These are phyloP conservation scores for Tetrahymena thermophila DNA, from an alignment of 73 alveolate genomes.

Conservation along the genomic window DNA sequence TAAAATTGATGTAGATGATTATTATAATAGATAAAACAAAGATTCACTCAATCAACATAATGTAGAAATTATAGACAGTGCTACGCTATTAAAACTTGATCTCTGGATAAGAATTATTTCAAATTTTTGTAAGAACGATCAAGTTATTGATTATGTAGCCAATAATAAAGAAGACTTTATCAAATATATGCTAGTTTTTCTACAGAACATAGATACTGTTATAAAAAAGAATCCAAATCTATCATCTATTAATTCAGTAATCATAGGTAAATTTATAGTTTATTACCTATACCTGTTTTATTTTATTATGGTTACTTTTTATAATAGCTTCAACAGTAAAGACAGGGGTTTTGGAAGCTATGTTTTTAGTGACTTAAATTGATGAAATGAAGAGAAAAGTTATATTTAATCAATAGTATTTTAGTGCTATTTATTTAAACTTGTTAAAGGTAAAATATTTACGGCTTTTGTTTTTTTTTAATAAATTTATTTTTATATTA, in stretches of 20 bases:
- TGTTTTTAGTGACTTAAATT: not conserved
- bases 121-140: not conserved
- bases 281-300: not conserved
- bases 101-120: not conserved
- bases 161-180: not conserved
- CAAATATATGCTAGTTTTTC: not conserved
- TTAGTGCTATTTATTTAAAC: not conserved
- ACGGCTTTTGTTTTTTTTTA: not conserved
- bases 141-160: not conserved
- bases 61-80: not conserved
- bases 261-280: not conserved
- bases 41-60: not conserved
- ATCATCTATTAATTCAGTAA: not conserved
- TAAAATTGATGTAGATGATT: not conserved
- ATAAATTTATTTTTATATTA: not conserved
- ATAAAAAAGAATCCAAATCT: not conserved
- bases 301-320: not conserved
- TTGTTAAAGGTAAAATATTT: not conserved
- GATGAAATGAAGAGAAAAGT: not conserved
- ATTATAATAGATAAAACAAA: not conserved
- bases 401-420: not conserved
- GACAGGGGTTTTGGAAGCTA: not conserved
- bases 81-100: not conserved
- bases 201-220: not conserved
- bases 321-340: not conserved